A percentile compares a stretch with the other conserved stretches of the same genome.
phyloP scores from a whole-genome alignment of 208 protist species.

The Trypanosoma cruzi region DNA sequence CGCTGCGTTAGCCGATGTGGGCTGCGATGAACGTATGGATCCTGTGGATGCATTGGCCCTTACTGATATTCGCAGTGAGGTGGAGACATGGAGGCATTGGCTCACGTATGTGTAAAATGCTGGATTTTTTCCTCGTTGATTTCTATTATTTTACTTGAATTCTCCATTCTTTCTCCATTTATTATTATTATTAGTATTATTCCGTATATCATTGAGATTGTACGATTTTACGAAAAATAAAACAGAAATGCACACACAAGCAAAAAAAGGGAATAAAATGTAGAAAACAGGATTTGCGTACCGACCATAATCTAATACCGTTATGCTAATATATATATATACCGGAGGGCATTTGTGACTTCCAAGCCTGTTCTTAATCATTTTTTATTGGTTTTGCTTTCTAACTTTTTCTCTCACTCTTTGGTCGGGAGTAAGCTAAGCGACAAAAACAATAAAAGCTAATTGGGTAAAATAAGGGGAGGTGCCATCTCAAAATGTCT shows the following conservation, averaged over 20 bases:
- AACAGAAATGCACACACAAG: not conserved
- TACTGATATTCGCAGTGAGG: conserved; percentile 64
- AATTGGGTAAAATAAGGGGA: not conserved
- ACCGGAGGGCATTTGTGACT: not conserved
- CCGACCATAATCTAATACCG: too few relatives aligned
- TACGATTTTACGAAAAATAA: not conserved
- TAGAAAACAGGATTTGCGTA: not conserved
- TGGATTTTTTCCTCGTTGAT: not conserved
- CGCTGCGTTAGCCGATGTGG: conserved; percentile 47
- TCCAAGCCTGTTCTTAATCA: not conserved
- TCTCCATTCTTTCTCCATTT: not conserved
- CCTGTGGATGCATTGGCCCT: conserved; percentile 47
- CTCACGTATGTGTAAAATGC: conserved; percentile 49
- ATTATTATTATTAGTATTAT: conserved; percentile 11
- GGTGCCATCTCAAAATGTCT: conserved; percentile 11
- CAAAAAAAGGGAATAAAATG: not conserved
- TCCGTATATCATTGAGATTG: not conserved
- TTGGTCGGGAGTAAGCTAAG: not conserved
- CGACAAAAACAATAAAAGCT: not conserved
- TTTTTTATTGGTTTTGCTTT: not conserved
- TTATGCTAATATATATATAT: too few relatives aligned
- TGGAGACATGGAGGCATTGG: conserved; percentile 69
- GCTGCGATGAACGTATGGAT: conserved; percentile 55
- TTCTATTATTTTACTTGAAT: not conserved
- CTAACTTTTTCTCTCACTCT: not conserved